Conservation (phyloP, 1,284 basidiomycete species). For the Sanghuangporus sanghuang region DNA sequence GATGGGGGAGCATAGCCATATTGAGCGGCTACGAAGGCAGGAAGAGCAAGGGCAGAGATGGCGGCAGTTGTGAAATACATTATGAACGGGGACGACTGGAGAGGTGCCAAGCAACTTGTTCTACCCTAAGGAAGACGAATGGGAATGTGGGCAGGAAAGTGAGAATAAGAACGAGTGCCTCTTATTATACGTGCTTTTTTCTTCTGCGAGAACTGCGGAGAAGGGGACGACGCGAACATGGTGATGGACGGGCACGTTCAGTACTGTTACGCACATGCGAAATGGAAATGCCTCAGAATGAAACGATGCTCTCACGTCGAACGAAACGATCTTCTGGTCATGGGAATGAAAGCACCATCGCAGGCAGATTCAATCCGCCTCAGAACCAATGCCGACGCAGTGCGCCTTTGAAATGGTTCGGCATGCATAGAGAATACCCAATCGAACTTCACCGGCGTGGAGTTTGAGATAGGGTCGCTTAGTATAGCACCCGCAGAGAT, state of each 20-base stretch:
- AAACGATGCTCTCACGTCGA: slow-evolving; percentile 13
- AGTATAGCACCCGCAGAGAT: background rate
- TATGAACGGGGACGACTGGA: background rate
- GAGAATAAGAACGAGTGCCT: background rate
- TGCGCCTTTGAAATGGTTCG: background rate
- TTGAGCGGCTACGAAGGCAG: slow-evolving; percentile 36
- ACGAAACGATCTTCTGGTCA: background rate
- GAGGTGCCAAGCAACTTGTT: background rate
- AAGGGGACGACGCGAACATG: slow-evolving; percentile 5
- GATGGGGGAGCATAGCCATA: slow-evolving; percentile 29
- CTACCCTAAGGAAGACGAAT: background rate
- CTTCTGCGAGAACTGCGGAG: slow-evolving; percentile 9
- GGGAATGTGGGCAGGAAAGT: slow-evolving; percentile 1
- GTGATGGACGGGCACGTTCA: slow-evolving; percentile 1
- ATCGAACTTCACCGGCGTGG: background rate
- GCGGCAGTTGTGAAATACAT: slow-evolving; percentile 12
- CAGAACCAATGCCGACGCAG: slow-evolving; percentile 9
- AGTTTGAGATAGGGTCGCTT: background rate
- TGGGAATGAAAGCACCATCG: slow-evolving; percentile 13
- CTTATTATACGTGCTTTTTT: slow-evolving; percentile 10
- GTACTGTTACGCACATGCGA: slow-evolving; percentile 1
- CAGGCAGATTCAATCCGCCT: background rate
- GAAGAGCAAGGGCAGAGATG: slow-evolving; percentile 22
- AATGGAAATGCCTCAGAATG: slow-evolving; percentile 4
- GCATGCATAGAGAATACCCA: background rate